Conservation (phyloP, 192 early-diverging fungal species). For the Kappamyces sp. region DNA sequence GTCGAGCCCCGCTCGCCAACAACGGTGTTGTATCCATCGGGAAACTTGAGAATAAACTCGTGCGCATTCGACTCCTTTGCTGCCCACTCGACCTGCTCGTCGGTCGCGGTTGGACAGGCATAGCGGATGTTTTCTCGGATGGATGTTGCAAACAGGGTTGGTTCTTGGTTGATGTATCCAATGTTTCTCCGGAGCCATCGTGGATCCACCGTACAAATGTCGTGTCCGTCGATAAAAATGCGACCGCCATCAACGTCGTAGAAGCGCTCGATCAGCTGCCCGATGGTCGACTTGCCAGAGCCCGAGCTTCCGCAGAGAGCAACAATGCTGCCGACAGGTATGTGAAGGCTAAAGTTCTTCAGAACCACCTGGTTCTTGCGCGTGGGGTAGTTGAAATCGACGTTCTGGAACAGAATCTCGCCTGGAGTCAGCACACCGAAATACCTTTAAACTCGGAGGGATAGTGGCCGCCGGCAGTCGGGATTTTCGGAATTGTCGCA, state of each 20-base stretch:
- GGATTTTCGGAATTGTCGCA: constrained; percentile 19
- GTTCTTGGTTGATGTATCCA: constrained; percentile 43
- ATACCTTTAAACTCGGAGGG: constrained; percentile 20
- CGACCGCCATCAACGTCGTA: constrained; percentile 28
- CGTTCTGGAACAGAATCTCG: constrained; percentile 31
- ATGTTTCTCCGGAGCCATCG: constrained; percentile 31
- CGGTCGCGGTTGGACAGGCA: constrained; percentile 20
- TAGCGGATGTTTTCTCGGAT: constrained; percentile 37
- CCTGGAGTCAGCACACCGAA: constrained; percentile 15
- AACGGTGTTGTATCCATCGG: constrained; percentile 41
- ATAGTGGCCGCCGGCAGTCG: not conserved
- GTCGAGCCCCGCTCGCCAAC: constrained; percentile 45
- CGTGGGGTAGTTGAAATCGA: constrained; percentile 32
- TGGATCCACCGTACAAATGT: constrained; percentile 26
- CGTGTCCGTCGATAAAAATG: constrained; percentile 30
- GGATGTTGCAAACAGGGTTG: constrained; percentile 30
- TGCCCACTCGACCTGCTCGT: constrained; percentile 23
- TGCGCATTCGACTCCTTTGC: constrained; percentile 60
- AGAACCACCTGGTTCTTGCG: constrained; percentile 25
- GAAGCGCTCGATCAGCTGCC: constrained; percentile 38
- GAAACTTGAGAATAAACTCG: constrained; percentile 66
- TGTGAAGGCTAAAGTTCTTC: constrained; percentile 22
- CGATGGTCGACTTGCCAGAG: constrained; percentile 33
- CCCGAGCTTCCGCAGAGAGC: constrained; percentile 32
- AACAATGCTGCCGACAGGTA: constrained; percentile 30